These are phyloP conservation scores for Trypanosoma avium DNA, from an alignment of 208 protist genomes.

Conservation along the genomic window DNA sequence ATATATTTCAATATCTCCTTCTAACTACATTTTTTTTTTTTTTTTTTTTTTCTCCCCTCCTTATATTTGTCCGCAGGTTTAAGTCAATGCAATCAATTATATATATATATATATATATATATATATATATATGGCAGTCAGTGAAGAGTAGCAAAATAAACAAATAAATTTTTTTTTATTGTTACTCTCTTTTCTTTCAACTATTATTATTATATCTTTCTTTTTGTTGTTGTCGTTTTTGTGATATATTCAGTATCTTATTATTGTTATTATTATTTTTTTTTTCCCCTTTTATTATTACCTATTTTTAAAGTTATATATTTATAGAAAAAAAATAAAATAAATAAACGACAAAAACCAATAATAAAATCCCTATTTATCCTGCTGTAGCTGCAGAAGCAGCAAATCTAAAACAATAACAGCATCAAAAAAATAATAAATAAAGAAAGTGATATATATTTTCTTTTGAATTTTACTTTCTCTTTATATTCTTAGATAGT, in stretches of 20 bases:
- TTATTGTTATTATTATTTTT: slow-evolving; percentile 24
- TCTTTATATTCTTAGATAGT: too few relatives aligned
- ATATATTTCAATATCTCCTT: slow-evolving; percentile 1
- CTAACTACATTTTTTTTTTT: too few relatives aligned
- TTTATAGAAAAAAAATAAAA: slow-evolving; percentile 13
- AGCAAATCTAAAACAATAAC: slow-evolving; percentile 5
- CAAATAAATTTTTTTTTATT: too few relatives aligned
- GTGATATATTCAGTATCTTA: slow-evolving; percentile 5
- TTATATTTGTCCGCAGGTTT: too few relatives aligned
- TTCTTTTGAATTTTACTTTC: too few relatives aligned
- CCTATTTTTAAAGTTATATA: slow-evolving; percentile 11
- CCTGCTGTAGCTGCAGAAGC: not conserved
- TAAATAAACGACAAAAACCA: slow-evolving; percentile 5
- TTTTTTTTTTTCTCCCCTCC: too few relatives aligned
- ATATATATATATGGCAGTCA: too few relatives aligned
- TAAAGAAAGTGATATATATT: not conserved
- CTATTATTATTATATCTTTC: slow-evolving; percentile 1
- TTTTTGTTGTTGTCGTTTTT: not conserved
- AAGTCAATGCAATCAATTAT: too few relatives aligned
- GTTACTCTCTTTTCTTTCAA: too few relatives aligned
- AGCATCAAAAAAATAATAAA: slow-evolving; percentile 5
- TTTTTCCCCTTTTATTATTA: slow-evolving; percentile 24
- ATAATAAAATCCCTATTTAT: not conserved
- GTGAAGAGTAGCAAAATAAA: too few relatives aligned
- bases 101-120: too few relatives aligned